These are phyloP conservation scores for Boletus insuetus DNA, from an alignment of 768 basidiomycete genomes.

Conservation along the genomic window DNA sequence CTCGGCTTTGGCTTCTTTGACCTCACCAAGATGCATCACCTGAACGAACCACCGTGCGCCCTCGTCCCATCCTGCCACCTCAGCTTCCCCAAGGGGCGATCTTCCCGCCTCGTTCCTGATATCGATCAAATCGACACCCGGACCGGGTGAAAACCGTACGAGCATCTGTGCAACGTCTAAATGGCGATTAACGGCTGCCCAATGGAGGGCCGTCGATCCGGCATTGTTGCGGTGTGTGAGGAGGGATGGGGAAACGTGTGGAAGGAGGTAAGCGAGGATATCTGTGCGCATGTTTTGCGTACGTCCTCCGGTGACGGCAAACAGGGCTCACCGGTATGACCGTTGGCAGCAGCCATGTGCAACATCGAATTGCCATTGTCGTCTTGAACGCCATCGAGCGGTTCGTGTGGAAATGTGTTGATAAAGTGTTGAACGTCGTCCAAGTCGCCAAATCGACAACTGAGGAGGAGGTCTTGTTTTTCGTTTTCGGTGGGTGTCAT, in stretches of 20 bases:
- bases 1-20: slow-evolving; percentile 21
- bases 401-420: slow-evolving; percentile 48
- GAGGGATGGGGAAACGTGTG: slow-evolving; percentile 51
- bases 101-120: slow-evolving; percentile 70
- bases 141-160: slow-evolving; percentile 53
- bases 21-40: slow-evolving; percentile 71
- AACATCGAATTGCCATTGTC: slow-evolving; percentile 76
- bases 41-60: slow-evolving; percentile 80
- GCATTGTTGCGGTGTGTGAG: slow-evolving; percentile 63
- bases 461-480: slow-evolving; percentile 71
- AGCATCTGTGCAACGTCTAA: slow-evolving; percentile 59
- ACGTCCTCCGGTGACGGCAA: neutral
- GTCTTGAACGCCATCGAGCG: slow-evolving; percentile 56
- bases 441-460: slow-evolving; percentile 86
- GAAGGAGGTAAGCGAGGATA: slow-evolving; percentile 69
- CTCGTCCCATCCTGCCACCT: slow-evolving; percentile 77
- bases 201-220: slow-evolving; percentile 84
- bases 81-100: slow-evolving; percentile 80
- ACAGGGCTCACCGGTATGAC: slow-evolving; percentile 67
- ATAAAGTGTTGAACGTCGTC: slow-evolving; percentile 72
- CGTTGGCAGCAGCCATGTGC: slow-evolving; percentile 89
- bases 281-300: slow-evolving; percentile 56
- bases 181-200: slow-evolving; percentile 86
- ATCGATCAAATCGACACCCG: slow-evolving; percentile 69
- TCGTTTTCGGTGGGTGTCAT: slow-evolving; percentile 43